These are phyloP conservation scores for Nidula microcarpa DNA, from an alignment of 768 basidiomycete species.

Conservation along the genomic window DNA sequence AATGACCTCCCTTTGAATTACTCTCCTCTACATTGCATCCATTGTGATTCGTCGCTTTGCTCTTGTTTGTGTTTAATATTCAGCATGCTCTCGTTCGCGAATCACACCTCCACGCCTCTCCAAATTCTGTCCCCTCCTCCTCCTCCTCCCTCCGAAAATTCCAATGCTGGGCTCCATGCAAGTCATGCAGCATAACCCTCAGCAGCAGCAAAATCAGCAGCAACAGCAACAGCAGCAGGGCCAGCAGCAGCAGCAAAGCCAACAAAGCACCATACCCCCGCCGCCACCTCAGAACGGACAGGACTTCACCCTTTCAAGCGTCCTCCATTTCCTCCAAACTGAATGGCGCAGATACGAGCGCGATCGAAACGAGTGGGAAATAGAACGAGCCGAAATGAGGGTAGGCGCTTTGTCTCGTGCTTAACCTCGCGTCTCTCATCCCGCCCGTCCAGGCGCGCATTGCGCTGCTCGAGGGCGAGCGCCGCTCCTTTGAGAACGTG, in stretches of 20 bases:
- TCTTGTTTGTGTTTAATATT: slow-evolving; percentile 33
- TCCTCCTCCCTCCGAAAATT: slow-evolving; percentile 8
- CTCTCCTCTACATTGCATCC: too few relatives aligned
- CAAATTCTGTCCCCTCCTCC: slow-evolving; percentile 12
- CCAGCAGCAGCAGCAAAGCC: slow-evolving; percentile 46
- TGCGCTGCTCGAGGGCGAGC: slow-evolving; percentile 94
- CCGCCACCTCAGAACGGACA: slow-evolving; percentile 84
- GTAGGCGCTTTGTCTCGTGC: slow-evolving; percentile 44
- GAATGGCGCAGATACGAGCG: slow-evolving; percentile 98
- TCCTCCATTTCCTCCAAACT: slow-evolving; percentile 95
- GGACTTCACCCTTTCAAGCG: slow-evolving; percentile 90
- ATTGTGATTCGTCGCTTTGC: slow-evolving; percentile 22
- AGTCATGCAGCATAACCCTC: slow-evolving; percentile 54
- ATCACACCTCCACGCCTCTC: slow-evolving; percentile 13
- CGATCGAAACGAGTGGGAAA: slow-evolving; percentile 99
- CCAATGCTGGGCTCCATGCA: slow-evolving; percentile 75
- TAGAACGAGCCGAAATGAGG: slow-evolving; percentile 98
- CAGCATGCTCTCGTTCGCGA: slow-evolving; percentile 14
- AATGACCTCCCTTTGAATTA: too few relatives aligned
- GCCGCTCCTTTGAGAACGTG: slow-evolving; percentile 95
- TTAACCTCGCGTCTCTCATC: slow-evolving; percentile 20
- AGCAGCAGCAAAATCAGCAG: slow-evolving; percentile 64
- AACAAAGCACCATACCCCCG: slow-evolving; percentile 58
- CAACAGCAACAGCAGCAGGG: slow-evolving; percentile 49
- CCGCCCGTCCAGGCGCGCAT: slow-evolving; percentile 75